A percentile compares a stretch with the other conserved stretches of the same genome.
These are phyloP conservation scores for Tremella yokohamensis DNA, from an alignment of 768 basidiomycete species.

Conservation along the genomic window DNA sequence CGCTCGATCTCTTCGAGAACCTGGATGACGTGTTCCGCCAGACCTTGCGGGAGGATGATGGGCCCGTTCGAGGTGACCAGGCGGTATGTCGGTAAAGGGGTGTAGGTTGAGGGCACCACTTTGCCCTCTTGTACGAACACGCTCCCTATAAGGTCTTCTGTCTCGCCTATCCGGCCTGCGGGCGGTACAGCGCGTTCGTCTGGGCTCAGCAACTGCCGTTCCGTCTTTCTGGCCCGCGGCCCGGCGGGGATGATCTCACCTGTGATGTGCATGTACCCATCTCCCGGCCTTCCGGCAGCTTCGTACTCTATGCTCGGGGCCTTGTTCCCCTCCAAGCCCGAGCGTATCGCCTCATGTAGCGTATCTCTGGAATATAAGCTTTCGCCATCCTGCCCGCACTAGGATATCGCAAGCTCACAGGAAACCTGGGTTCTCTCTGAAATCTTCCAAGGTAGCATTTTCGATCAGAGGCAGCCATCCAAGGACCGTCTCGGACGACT, in stretches of 20 bases:
- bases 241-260: constrained; percentile 40
- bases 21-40: constrained; percentile 39
- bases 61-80: constrained; percentile 45
- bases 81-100: constrained; percentile 46
- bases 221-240: neutral
- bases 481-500: constrained; percentile 35
- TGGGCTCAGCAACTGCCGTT: constrained; percentile 7
- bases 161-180: constrained; percentile 48
- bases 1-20: constrained; percentile 32
- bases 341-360: constrained; percentile 33
- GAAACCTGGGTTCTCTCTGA: constrained; percentile 42
- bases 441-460: constrained; percentile 37
- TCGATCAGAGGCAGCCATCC: constrained; percentile 40
- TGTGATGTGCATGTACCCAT: constrained; percentile 50
- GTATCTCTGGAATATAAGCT: constrained; percentile 17
- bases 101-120: constrained; percentile 46
- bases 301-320: constrained; percentile 38
- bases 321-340: constrained; percentile 26
- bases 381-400: neutral
- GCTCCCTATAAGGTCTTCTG: constrained; percentile 48
- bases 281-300: constrained; percentile 40
- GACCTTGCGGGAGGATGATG: constrained; percentile 41
- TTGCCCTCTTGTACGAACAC: constrained; percentile 49
- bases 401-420: constrained; percentile 24
- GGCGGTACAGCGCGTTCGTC: constrained; percentile 48